Evolutionary conservation across 1,284 basidiomycete species (phyloP).

Genomic region (Taiwanofungus camphoratus): DNA sequence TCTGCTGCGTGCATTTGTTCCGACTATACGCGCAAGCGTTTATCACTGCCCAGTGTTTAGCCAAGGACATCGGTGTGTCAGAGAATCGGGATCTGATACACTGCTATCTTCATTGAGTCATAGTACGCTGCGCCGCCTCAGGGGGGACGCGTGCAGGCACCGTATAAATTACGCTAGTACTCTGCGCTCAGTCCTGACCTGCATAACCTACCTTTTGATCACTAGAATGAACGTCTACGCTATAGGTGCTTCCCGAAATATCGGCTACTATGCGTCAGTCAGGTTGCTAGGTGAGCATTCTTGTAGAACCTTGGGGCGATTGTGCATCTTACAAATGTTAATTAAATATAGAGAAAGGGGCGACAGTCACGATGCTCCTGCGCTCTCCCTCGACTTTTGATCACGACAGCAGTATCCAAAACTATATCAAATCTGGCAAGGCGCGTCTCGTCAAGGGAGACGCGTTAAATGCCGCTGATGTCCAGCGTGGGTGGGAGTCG

Average conservation of each 20-base stretch:
- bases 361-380: slow-evolving; percentile 47
- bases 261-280: slow-evolving; percentile 50
- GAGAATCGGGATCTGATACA: too few relatives aligned
- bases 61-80: too few relatives aligned
- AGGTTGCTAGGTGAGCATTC: slow-evolving; percentile 43
- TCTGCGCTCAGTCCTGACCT: too few relatives aligned
- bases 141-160: too few relatives aligned
- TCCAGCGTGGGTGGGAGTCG: slow-evolving; percentile 39
- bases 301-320: not conserved
- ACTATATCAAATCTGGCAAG: slow-evolving; percentile 35
- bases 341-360: slow-evolving; percentile 33
- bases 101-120: too few relatives aligned
- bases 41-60: too few relatives aligned
- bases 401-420: slow-evolving; percentile 36
- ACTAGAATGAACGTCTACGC: slow-evolving; percentile 34
- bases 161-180: too few relatives aligned
- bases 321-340: not conserved
- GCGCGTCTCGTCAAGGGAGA: slow-evolving; percentile 47
- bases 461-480: slow-evolving; percentile 39
- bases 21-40: too few relatives aligned
- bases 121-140: too few relatives aligned
- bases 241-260: slow-evolving; percentile 61
- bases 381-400: slow-evolving; percentile 41
- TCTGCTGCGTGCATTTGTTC: too few relatives aligned
- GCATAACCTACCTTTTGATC: not conserved